Percentiles rank a stretch among this genome's conserved stretches.
Conservation (phyloP, 805 yeast genomes). For the Isabelozyma pseudorhagii region DNA sequence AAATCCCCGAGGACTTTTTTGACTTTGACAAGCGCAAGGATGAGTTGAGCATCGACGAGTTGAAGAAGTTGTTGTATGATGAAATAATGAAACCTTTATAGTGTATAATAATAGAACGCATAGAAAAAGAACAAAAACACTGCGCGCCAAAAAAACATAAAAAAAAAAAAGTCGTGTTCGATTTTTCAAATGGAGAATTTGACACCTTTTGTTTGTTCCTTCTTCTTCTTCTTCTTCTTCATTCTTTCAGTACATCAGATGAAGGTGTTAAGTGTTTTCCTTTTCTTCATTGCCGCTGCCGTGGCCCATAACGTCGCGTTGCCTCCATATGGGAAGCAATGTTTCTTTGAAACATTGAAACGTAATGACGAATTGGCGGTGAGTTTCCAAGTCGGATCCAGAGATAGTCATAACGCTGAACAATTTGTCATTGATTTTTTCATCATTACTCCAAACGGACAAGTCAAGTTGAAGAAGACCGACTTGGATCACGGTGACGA, state of each 20-base stretch:
- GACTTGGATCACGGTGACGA: slow-evolving; percentile 81
- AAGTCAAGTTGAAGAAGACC: slow-evolving; percentile 46
- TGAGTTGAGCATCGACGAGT: slow-evolving; percentile 68
- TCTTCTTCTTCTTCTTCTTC: neutral
- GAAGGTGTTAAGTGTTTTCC: slow-evolving; percentile 2
- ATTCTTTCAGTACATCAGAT: neutral
- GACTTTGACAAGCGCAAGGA: slow-evolving; percentile 86
- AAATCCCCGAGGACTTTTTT: slow-evolving; percentile 83
- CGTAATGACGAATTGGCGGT: slow-evolving; percentile 83
- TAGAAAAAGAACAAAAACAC: neutral
- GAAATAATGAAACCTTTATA: slow-evolving; percentile 62
- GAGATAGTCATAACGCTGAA: slow-evolving; percentile 68
- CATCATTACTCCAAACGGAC: slow-evolving; percentile 40
- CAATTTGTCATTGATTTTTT: slow-evolving; percentile 67
- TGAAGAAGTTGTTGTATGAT: slow-evolving; percentile 73
- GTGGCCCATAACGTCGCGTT: slow-evolving; percentile 77
- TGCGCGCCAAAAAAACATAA: neutral
- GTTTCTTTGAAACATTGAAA: slow-evolving; percentile 83
- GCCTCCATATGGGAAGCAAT: slow-evolving; percentile 80
- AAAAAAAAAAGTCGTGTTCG: neutral
- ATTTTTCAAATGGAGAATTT: neutral
- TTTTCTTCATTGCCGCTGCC: slow-evolving; percentile 14
- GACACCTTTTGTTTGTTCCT: neutral
- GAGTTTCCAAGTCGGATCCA: slow-evolving; percentile 89
- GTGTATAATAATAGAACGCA: neutral